Percentiles rank a stretch among this genome's conserved stretches.
Conservation (phyloP, 2,329 filamentous ascomycete species). For the Penicillium sp. region DNA sequence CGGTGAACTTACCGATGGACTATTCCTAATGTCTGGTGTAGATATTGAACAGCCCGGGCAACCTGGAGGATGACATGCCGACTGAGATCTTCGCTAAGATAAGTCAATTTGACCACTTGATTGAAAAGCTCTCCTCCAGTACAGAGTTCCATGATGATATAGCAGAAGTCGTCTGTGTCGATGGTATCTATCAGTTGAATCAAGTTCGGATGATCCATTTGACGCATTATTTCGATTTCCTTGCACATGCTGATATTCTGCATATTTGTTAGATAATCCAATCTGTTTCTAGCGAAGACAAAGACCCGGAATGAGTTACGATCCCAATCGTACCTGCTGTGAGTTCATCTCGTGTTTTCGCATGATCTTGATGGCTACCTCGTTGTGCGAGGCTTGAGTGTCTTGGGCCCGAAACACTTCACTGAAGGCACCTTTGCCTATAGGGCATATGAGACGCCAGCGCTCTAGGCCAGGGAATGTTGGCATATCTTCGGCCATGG, state of each 20-base stretch:
- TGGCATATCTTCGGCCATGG: slow-evolving; percentile 2
- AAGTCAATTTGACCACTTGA: slow-evolving; percentile 14
- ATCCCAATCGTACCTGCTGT: slow-evolving; percentile 5
- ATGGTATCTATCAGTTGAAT: slow-evolving; percentile 7
- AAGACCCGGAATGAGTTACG: neutral
- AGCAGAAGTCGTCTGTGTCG: slow-evolving; percentile 6
- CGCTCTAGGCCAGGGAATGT: slow-evolving; percentile 13
- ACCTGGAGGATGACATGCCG: slow-evolving; percentile 17
- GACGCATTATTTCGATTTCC: slow-evolving; percentile 11
- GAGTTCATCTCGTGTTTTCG: slow-evolving; percentile 15
- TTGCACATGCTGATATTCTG: slow-evolving; percentile 11
- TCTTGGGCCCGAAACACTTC: slow-evolving; percentile 14
- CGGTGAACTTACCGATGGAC: slow-evolving; percentile 19
- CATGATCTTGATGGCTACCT: slow-evolving; percentile 13
- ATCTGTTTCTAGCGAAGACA: neutral
- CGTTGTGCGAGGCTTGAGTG: neutral
- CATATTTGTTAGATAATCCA: neutral
- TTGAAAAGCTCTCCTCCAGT: slow-evolving; percentile 14
- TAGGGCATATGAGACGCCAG: slow-evolving; percentile 7
- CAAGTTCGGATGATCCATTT: slow-evolving; percentile 9
- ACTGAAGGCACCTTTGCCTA: slow-evolving; percentile 16
- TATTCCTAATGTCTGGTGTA: slow-evolving; percentile 12
- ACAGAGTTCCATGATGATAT: slow-evolving; percentile 7
- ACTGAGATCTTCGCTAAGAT: slow-evolving; percentile 17
- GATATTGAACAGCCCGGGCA: slow-evolving; percentile 11